Evolutionary conservation across 352 stramenopile species (phyloP).

Genomic region (Globisporangium emineosum): DNA sequence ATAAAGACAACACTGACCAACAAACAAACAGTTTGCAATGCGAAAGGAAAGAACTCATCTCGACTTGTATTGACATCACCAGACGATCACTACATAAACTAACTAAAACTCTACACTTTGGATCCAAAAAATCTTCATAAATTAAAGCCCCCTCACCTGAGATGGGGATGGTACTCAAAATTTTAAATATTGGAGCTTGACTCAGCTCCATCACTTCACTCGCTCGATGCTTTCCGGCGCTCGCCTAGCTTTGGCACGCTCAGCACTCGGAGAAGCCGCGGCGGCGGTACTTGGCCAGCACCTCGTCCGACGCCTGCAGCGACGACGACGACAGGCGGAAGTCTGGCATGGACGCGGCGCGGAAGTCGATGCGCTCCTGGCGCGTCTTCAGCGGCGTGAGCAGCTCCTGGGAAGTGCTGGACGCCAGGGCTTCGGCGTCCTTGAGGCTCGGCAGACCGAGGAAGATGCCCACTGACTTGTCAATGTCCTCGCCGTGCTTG

Average conservation of each 20-base stretch:
- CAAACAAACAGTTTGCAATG: not conserved
- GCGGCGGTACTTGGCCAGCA: constrained; percentile 23
- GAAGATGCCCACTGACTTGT: constrained; percentile 66
- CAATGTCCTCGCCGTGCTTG: constrained; percentile 49
- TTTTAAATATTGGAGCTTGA: not conserved
- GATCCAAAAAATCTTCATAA: constrained; percentile 4
- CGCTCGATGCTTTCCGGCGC: not conserved
- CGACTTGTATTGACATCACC: not conserved
- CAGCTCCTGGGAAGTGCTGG: constrained; percentile 27
- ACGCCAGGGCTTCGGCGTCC: constrained; percentile 39
- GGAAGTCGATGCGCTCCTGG: constrained; percentile 70
- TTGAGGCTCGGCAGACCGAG: constrained; percentile 43
- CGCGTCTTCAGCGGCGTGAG: constrained; percentile 48
- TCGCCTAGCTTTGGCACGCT: not conserved
- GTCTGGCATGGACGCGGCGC: constrained; percentile 62
- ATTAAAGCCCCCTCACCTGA: not conserved
- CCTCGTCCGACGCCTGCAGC: constrained; percentile 22
- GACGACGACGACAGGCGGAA: constrained; percentile 48
- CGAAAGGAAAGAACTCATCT: not conserved
- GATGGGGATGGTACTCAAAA: not conserved
- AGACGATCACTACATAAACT: not conserved
- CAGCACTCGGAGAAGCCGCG: constrained; percentile 34
- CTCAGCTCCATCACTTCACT: not conserved
- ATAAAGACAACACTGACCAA: constrained; percentile 2
- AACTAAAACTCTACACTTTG: not conserved